Evolutionary conservation across 202 grass and related monocot genomes (phyloP), one percentile per base, ranked within the genome.

Genomic region (Dendrocalamus latiflorus): DNA sequence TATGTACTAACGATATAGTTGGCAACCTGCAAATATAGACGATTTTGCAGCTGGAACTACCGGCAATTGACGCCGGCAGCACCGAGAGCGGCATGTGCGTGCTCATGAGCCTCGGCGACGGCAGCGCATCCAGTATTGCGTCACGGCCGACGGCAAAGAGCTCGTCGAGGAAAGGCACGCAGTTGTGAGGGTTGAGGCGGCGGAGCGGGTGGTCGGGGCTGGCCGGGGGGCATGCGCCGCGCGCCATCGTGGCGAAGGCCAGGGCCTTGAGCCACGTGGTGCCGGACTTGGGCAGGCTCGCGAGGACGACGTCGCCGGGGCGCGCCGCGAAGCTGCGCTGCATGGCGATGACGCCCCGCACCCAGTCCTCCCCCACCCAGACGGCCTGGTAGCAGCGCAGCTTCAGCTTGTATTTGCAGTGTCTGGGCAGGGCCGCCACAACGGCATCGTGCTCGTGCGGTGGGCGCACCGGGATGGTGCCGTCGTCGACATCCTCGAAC

Each of bases 221-320:
- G 0, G 34, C 45, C 24, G 75, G 76, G 6, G 74, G 36, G 6
- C 67, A 33, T 8, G 42, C 76, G 13, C 66, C 53, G 63, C 62
- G 78, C 28, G 71, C 25, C 51, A 63, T 47, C n/a, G 81, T 75
- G 38, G 79, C 48, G 28, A 87, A 83, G 22, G 50, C 58, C 15
- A 82, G 22, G 1, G 78, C 85, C 68, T 82, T 87, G 37, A 77
- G 78, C 78, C 85, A 87, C 8, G 78, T 87, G 9, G 18, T 87
- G 59, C 77, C 78, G 9, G 59, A 75, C 73, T 87, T 87, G 30
- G 78, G 78, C 5, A 13, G 48, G 67, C 76, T 82, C 9, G 78
- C 71, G 25, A 82, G 20, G 17, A 87, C 24, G 33, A 82, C 33
- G 66, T 83, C 85, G 37, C 21, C 34, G 13, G 24, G 7, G 25